These are phyloP conservation scores for Dendrocalamus sinicus DNA, from an alignment of 176 grass and related monocot genomes.

Conservation along the genomic window DNA sequence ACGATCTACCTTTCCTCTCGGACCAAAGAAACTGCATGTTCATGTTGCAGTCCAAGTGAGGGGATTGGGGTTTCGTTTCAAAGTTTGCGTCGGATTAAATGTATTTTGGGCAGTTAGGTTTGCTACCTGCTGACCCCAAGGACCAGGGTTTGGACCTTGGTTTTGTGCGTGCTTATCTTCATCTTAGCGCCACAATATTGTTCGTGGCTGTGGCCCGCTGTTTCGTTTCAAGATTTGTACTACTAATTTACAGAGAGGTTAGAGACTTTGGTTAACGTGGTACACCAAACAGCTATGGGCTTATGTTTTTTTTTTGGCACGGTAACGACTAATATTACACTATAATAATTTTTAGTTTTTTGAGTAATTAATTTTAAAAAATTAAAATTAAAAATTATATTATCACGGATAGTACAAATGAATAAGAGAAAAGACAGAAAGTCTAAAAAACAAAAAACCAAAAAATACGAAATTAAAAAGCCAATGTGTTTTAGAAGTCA, in stretches of 20 bases:
- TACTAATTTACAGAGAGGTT: background rate
- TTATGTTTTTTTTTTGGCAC: too few species aligned
- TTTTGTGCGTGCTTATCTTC: slow-evolving; percentile 26
- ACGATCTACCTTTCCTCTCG: background rate
- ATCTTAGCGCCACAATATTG: background rate
- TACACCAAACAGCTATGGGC: too few species aligned
- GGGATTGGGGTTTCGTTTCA: slow-evolving; percentile 34
- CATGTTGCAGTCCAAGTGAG: background rate
- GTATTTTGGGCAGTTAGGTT: background rate
- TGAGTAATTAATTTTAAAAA: too few species aligned
- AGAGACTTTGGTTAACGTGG: too few species aligned
- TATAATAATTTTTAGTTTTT: too few species aligned
- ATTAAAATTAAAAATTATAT: too few species aligned
- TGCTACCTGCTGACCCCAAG: background rate
- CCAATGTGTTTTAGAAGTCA: too few species aligned
- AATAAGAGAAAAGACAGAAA: too few species aligned
- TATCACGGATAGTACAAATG: too few species aligned
- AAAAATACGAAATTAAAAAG: too few species aligned
- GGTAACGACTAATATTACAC: too few species aligned
- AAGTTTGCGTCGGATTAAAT: slow-evolving; percentile 31
- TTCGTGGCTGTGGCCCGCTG: background rate
- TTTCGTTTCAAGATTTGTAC: background rate
- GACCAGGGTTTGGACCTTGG: slow-evolving; percentile 20
- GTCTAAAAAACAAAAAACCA: too few species aligned
- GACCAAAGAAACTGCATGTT: background rate